phyloP scores from a whole-genome alignment of 164 flowering plant genomes.

The Kalanchoe fedtschenkoi region DNA sequence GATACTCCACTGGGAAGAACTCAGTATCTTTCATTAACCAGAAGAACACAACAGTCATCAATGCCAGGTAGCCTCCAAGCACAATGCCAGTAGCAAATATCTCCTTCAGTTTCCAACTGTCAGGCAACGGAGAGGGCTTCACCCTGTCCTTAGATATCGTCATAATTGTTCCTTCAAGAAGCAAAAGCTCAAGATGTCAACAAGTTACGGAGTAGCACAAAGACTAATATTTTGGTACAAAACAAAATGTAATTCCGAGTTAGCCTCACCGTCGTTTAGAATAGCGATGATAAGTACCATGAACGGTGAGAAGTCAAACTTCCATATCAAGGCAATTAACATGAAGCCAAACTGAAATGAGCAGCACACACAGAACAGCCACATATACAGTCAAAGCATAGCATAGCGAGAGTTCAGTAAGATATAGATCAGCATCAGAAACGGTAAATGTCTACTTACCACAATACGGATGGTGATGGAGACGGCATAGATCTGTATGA shows the following conservation, averaged over 20 bases:
- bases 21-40: constrained; percentile 65
- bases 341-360: constrained; percentile 73
- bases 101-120: constrained; percentile 93
- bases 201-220: neutral
- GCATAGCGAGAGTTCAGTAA: no score
- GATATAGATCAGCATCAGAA: no score
- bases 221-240: neutral
- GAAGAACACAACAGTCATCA: constrained; percentile 91
- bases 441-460: constrained; percentile 34
- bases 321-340: constrained; percentile 92
- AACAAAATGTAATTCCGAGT: no score
- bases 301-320: constrained; percentile 86
- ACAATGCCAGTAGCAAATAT: constrained; percentile 90
- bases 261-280: constrained; percentile 71
- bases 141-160: constrained; percentile 96
- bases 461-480: constrained; percentile 95
- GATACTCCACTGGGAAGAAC: constrained; percentile 61
- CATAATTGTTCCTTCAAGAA: constrained; percentile 77
- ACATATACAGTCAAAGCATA: no score
- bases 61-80: constrained; percentile 80
- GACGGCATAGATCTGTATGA: constrained; percentile 81
- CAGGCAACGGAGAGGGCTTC: constrained; percentile 93
- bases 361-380: neutral
- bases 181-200: constrained; percentile 4
- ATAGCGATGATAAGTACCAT: constrained; percentile 98